Base-by-base conservation (phyloP, 1,284 basidiomycete genomes). In the Rhodotorula sp. region DNA sequence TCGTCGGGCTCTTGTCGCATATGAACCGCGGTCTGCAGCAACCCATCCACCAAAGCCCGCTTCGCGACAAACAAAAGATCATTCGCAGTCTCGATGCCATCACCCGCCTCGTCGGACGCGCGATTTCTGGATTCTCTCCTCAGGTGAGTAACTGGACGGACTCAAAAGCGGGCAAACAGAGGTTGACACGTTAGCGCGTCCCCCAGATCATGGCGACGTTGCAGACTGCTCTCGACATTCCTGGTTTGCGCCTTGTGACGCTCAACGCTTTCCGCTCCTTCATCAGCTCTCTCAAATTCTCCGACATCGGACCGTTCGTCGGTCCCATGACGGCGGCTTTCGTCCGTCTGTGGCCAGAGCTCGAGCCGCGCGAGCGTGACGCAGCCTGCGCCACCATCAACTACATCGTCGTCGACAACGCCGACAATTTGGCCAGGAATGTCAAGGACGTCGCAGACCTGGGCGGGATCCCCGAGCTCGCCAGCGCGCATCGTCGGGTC, bases 141-240 rank as follows among this genome's bases (percentile, higher is more conserved):
- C 93, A 97, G 87, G 93, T 93, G 74, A 74, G 81, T 75, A 71
- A n/a, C 2, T 67, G 4, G n/a, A 16, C 34, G 56, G 15, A 23
- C 6, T 34, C 38, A 43, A 12, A 10, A 28, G 7, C 14, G 23
- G 7, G 12, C 31, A 16, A n/a, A 1, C 3, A 5, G 5, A 8
- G 5, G 12, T 55, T 56, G n/a, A 59, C 23, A 0, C 10, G 10
- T 45, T 12, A 7, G 28, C 12, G 6, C 18, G 16, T 14, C 45
- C 12, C 26, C 21, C 76, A 97, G 93, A 90, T 99, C 77, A 93
- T 99, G 89, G 93, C 95, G 0, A 93, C 91, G n/a, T 85, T 99
- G 56, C 95, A 97, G 82, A 93, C 91, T 26, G 92, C 90, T 80
- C 85, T 98, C 12, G 83, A 84, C 56, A 84, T 89, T 15, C 85